Evolutionary conservation across 2,329 filamentous ascomycete species (phyloP).

Genomic region (Lachnellula subtilissima): DNA sequence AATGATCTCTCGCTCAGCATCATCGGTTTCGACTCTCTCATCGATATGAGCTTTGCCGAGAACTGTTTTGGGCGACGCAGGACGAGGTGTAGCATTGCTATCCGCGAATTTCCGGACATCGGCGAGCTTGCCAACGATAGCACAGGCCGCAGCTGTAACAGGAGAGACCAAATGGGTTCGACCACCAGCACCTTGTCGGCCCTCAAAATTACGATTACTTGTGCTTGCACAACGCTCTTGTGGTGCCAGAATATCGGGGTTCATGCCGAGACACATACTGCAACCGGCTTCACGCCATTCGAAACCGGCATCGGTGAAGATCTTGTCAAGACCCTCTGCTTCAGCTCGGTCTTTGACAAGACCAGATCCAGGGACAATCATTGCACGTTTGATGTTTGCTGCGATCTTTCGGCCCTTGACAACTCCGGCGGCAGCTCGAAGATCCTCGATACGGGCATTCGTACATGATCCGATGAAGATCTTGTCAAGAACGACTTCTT

Average conservation of each 20-base stretch:
- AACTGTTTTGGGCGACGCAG: slow-evolving; percentile 21
- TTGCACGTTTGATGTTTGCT: slow-evolving; percentile 82
- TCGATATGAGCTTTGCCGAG: slow-evolving; percentile 45
- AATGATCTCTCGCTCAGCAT: slow-evolving; percentile 49
- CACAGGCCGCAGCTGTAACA: slow-evolving; percentile 90
- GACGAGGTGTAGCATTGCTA: slow-evolving; percentile 40
- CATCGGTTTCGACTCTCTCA: slow-evolving; percentile 47
- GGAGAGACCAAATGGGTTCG: slow-evolving; percentile 96
- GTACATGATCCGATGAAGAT: slow-evolving; percentile 98
- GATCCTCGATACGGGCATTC: slow-evolving; percentile 93
- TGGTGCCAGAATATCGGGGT: slow-evolving; percentile 91
- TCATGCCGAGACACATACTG: slow-evolving; percentile 99
- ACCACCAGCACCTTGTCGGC: slow-evolving; percentile 85
- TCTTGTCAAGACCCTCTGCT: slow-evolving; percentile 84
- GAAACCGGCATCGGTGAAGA: slow-evolving; percentile 88
- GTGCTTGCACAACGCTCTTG: slow-evolving; percentile 92
- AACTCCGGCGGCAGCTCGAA: slow-evolving; percentile 79
- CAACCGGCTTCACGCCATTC: slow-evolving; percentile 98
- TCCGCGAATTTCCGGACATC: slow-evolving; percentile 79
- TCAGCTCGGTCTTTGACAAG: slow-evolving; percentile 91
- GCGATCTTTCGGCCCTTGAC: slow-evolving; percentile 86
- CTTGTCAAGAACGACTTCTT: slow-evolving; percentile 91
- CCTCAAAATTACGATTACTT: slow-evolving; percentile 96
- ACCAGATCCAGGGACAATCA: slow-evolving; percentile 95
- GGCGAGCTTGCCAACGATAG: slow-evolving; percentile 82